phyloP scores from a whole-genome alignment of 176 grass and related monocot genomes.

The Stipa capillata region DNA sequence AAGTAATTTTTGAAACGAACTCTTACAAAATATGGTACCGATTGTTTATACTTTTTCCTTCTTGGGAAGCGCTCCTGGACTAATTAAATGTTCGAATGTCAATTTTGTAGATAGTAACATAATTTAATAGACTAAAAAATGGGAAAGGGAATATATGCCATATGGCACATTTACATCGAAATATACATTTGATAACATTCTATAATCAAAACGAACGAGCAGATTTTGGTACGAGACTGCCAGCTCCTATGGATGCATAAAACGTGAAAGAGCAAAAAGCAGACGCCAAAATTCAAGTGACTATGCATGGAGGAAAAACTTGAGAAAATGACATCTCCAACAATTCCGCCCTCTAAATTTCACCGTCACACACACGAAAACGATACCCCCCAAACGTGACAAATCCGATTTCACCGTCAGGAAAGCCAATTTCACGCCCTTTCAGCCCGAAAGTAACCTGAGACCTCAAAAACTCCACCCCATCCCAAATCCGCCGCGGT shows the following conservation, averaged over 20 bases:
- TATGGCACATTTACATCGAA: neutral
- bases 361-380: neutral
- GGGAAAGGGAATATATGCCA: neutral
- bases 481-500: neutral
- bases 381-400: neutral
- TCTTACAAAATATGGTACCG: neutral
- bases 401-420: slow-evolving; percentile 27
- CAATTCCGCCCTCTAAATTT: neutral
- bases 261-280: neutral
- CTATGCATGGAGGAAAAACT: neutral
- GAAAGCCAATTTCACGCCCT: neutral
- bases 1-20: neutral
- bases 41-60: neutral
- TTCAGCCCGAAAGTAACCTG: slow-evolving; percentile 2
- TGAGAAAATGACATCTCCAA: neutral
- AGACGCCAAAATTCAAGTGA: neutral
- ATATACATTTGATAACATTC: neutral
- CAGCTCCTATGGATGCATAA: neutral
- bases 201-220: neutral
- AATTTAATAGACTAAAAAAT: no score
- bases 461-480: neutral
- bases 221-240: neutral
- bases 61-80: neutral
- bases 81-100: neutral
- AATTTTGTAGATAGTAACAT: no score